Base-by-base conservation (phyloP, 2,329 filamentous ascomycete species). In the Colletotrichum sublineola region DNA sequence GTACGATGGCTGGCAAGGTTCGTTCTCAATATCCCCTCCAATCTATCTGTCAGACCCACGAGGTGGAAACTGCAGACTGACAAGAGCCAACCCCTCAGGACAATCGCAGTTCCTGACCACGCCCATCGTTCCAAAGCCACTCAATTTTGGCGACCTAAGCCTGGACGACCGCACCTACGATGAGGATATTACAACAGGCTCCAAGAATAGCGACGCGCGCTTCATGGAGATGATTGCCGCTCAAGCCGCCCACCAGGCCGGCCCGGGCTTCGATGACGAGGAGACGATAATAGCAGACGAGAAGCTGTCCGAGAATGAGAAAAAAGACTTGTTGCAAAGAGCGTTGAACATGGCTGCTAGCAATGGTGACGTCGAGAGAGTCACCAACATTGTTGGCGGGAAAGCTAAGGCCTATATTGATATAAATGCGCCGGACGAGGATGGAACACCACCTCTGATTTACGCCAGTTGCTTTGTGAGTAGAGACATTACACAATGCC, bases 1-100 rank as follows among this genome's bases (percentile, higher is more conserved):
- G 85, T 99, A 98, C 82, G 96, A 99, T 88, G 96, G 94, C 77
- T 99, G 96, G 96, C 95, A 98, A 91, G 96, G 96, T 87, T 76
- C 74, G 85, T 84, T 61, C 38, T 15, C 12, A 24, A 40, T 33
- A 52, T 53, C 53, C 46, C 42, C 46, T 58, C 58, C 55, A 36
- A 64, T 33, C 50, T 61, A 62, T 33, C 38, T 40, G 29, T 36
- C 24, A 31, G 12, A 33, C 56, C 55, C 50, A 44, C 65, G 44
- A 58, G 31, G 33, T 11, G 40, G n/a, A 20, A 58, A 48, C 52
- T 33, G 36, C 53, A 20, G 53, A 42, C 69, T 72, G 63, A 63
- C 31, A 48, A 42, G 52, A 60, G 63, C 57, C 48, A 67, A 71
- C 68, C 38, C 67, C 18, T 24, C 15, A 98, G 96, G 96, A 75